phyloP scores from a whole-genome alignment of 2,329 filamentous ascomycete species.

The Monosporascus sp. region DNA sequence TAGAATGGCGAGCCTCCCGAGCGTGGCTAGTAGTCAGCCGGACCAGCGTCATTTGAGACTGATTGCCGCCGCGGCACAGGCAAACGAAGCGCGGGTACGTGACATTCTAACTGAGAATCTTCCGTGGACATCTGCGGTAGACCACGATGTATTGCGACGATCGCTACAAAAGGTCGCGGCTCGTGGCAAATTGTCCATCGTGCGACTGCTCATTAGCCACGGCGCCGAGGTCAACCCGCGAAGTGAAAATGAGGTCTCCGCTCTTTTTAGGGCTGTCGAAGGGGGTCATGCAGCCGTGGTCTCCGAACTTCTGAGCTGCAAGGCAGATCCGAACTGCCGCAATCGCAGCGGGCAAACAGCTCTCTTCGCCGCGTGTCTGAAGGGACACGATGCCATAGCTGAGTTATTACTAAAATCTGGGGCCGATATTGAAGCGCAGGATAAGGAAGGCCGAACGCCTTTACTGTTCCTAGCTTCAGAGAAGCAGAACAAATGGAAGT shows the following conservation, averaged over 20 bases:
- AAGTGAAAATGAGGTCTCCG: constrained; percentile 29
- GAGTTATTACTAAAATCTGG: constrained; percentile 25
- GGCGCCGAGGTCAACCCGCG: constrained; percentile 32
- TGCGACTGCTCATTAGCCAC: constrained; percentile 31
- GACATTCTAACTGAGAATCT: constrained; percentile 31
- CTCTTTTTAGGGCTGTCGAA: constrained; percentile 34
- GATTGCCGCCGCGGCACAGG: constrained; percentile 31
- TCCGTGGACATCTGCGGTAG: constrained; percentile 27
- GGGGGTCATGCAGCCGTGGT: constrained; percentile 30
- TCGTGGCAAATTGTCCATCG: constrained; percentile 30
- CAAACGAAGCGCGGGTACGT: constrained; percentile 31
- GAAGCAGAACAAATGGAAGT: constrained; percentile 27
- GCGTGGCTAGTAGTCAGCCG: constrained; percentile 32
- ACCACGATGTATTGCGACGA: constrained; percentile 32
- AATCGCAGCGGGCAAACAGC: constrained; percentile 30
- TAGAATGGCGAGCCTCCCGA: constrained; percentile 24
- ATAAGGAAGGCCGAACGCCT: constrained; percentile 32
- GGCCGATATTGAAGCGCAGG: constrained; percentile 28
- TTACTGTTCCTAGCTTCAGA: constrained; percentile 32
- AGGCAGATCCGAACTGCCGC: constrained; percentile 29
- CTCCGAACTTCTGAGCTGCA: constrained; percentile 25
- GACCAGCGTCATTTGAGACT: constrained; percentile 32
- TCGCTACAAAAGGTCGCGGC: constrained; percentile 32
- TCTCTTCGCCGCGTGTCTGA: constrained; percentile 30
- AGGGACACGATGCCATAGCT: constrained; percentile 29